These are phyloP conservation scores for Axilococcus clingmanii DNA, from an alignment of 139 green algal species.

Conservation along the genomic window DNA sequence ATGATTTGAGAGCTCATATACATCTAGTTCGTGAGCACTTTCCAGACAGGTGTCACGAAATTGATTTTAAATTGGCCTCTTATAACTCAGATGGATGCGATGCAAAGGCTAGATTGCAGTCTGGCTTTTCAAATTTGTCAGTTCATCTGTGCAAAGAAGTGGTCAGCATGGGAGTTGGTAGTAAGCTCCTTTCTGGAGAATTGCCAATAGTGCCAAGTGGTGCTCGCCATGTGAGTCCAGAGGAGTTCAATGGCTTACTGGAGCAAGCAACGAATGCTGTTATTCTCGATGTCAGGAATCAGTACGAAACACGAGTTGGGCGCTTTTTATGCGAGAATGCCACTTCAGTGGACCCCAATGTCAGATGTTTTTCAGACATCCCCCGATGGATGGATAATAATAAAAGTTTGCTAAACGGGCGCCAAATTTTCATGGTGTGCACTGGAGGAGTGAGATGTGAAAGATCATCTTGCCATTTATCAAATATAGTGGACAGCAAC, in stretches of 20 bases:
- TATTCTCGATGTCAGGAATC: constrained; percentile 64
- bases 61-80: constrained; percentile 56
- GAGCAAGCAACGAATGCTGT: constrained; percentile 26
- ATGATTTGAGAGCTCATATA: constrained; percentile 22
- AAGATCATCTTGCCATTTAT: constrained; percentile 58
- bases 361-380: constrained; percentile 60
- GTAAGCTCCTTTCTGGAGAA: not conserved
- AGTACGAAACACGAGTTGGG: constrained; percentile 69
- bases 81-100: constrained; percentile 2
- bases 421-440: constrained; percentile 69
- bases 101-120: no score
- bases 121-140: constrained; percentile 27
- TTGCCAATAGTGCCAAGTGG: not conserved
- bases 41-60: constrained; percentile 7
- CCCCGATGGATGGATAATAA: constrained; percentile 58
- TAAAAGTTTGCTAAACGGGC: constrained; percentile 12
- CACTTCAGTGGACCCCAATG: constrained; percentile 35
- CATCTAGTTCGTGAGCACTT: constrained; percentile 12
- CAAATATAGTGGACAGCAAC: constrained; percentile 43
- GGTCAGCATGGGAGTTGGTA: constrained; percentile 34
- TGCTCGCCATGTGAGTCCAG: constrained; percentile 29
- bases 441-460: constrained; percentile 79
- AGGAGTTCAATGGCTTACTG: constrained; percentile 50
- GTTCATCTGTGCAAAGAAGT: constrained; percentile 44
- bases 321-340: constrained; percentile 31